Base-by-base conservation (phyloP, 495 filamentous ascomycete species). In the Talaromyces thailandensis region DNA sequence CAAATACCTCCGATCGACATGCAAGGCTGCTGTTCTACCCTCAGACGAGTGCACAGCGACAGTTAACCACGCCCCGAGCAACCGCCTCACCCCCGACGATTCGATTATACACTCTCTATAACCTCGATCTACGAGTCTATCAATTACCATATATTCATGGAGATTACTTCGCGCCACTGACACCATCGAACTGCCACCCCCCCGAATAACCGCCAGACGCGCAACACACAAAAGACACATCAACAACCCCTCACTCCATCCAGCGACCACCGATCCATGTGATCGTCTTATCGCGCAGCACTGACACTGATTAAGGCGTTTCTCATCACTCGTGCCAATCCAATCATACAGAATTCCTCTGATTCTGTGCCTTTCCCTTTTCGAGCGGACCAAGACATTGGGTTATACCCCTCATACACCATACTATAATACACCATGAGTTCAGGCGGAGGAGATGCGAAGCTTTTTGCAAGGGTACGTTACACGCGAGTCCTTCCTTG, bases 391-490 rank as follows among this genome's bases (percentile, higher is more conserved):
- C 43, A 6, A 21, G 18, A 48, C 43, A 48, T 48, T 48, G 16
- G 43, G 6, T 48, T 21, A 21, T 18, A 21, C 18, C 43, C 43
- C 43, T 7, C 43, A 9, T 48, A 48, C 43, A n/a, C 21, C 5
- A n/a, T 4, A 56, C 26, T 23, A 29, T 25, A 18, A 32, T 31
- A 35, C 40, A 61, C 59, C 37, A 93, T 92, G 86, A 88, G 85
- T 79, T 83, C 88, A 61, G 81, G 84, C 74, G 91, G 89, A 76
- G 90, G 92, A 76, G 94, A 98, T 85, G 95, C 94, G 79, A 97
- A 96, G 84, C 87, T 98, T 79, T 99, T 99, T 82, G 93, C 95
- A 67, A 88, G 95, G 79, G 94, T 99, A 93, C 75, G 92, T 89
- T 31, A 48, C 65, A 31, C 66, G 64, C 63, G 53, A 50, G 69